Percentiles rank a stretch among this genome's conserved stretches.
phyloP scores from a whole-genome alignment of 2,329 filamentous ascomycete genomes.

The Blastomyces percursus region DNA sequence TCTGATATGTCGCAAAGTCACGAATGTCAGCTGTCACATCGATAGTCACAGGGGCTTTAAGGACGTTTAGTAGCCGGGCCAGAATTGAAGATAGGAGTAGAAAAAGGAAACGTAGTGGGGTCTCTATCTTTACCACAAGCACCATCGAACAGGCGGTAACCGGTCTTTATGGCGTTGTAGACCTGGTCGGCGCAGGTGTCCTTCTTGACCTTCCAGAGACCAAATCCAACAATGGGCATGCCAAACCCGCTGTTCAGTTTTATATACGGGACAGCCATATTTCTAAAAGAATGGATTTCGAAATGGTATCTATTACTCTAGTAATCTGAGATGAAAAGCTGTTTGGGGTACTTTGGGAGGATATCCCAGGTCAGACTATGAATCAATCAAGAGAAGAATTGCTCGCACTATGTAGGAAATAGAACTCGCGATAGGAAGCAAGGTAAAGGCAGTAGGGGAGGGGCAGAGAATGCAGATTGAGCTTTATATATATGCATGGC shows the following conservation, averaged over 20 bases:
- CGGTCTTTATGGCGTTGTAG: conserved; percentile 21
- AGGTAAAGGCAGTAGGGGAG: not conserved
- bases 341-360: not conserved
- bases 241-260: conserved; percentile 22
- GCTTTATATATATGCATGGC: not conserved
- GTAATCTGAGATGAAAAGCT: not conserved
- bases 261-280: conserved; percentile 16
- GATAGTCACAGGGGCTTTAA: not conserved
- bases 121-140: conserved; percentile 40
- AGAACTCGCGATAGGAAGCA: not conserved
- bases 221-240: conserved; percentile 37
- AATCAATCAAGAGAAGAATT: too few relatives aligned
- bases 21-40: too few relatives aligned
- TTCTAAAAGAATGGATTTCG: not conserved
- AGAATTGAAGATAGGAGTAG: not conserved
- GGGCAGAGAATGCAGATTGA: not conserved
- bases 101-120: not conserved
- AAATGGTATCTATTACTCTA: not conserved
- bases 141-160: conserved; percentile 51
- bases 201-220: conserved; percentile 72
- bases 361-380: too few relatives aligned
- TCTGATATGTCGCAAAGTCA: conserved; percentile 39
- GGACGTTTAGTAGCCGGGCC: not conserved
- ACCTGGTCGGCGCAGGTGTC: conserved; percentile 43
- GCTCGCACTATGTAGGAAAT: not conserved